Evolutionary conservation across 257 asterid species (phyloP).

Genomic region (Cordia subcordata): DNA sequence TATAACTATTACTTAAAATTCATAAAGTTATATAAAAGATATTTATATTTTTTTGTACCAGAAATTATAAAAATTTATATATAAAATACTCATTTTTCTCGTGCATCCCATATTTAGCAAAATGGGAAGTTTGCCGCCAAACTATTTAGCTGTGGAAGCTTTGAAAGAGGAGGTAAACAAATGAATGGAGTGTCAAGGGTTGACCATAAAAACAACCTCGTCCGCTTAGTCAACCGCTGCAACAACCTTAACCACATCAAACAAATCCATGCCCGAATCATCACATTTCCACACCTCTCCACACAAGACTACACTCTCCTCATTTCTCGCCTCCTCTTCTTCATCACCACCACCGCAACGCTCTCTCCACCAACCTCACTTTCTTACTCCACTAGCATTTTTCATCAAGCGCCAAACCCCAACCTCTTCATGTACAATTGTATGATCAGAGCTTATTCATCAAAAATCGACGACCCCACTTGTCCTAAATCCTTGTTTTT

Average conservation of each 20-base stretch:
- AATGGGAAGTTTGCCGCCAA: too few relatives aligned
- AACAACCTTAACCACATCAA: slow-evolving; percentile 40
- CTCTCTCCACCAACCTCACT: slow-evolving; percentile 38
- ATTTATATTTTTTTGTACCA: too few relatives aligned
- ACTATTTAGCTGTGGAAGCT: too few relatives aligned
- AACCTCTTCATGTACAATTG: slow-evolving; percentile 59
- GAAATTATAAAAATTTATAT: too few relatives aligned
- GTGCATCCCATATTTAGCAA: too few relatives aligned
- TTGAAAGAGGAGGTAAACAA: neutral
- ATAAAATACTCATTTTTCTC: too few relatives aligned
- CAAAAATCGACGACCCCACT: slow-evolving; percentile 31
- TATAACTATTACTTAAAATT: too few relatives aligned
- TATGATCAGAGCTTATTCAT: slow-evolving; percentile 63
- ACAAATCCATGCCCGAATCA: slow-evolving; percentile 57
- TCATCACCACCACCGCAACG: slow-evolving; percentile 19
- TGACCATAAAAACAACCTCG: neutral
- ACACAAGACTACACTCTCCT: slow-evolving; percentile 41
- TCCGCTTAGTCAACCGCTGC: slow-evolving; percentile 39
- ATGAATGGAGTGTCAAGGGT: neutral
- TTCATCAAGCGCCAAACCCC: slow-evolving; percentile 33
- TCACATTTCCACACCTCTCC: slow-evolving; percentile 35
- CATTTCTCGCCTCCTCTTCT: slow-evolving; percentile 59
- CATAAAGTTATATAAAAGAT: too few relatives aligned
- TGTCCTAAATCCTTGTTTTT: slow-evolving; percentile 35
- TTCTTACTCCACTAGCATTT: slow-evolving; percentile 38